Evolutionary conservation across 202 grass and related monocot genomes (phyloP), one percentile per base, ranked within the genome.

Genomic region (Cymbopogon flexuosus): DNA sequence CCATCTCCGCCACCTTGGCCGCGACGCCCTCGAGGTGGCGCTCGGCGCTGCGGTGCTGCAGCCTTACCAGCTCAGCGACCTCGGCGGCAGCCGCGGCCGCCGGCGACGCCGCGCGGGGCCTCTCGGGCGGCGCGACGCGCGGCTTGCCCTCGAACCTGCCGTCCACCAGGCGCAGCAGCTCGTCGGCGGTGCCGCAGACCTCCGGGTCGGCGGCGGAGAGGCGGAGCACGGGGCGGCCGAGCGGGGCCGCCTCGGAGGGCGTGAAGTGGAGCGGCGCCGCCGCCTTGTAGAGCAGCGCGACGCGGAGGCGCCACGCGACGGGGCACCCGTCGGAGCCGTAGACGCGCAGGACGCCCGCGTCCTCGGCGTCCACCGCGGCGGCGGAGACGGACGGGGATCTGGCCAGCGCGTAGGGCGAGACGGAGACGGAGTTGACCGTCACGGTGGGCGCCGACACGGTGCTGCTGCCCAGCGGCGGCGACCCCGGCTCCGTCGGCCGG

Each of bases 31-130:
- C 92, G 70, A 93, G 85, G 79, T 99, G 96, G 13, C 92, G 72
- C 80, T 99, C 90, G 10, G 87, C 60, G 86, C 96, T 96, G 51
- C 85, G 85, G 75, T 99, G 96, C 82, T 95, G 92, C 90, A 99
- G 81, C 23, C 87, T 82, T 64, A 89, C 79, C 56, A 84, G 71
- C 87, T 91, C 62, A 45, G 91, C 90, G 46, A 91, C 74, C 87
- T 94, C 88, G 21, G 73, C 90, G 1, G 83, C 81, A 2, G 81
- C 81, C 16, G 83, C 79, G 11, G 61, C 76, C 2, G 89, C 65
- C 14, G 85, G 62, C 16, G 83, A 86, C 3, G 65, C 34, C 37
- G 39, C 57, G 71, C 72, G 82, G n/a, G 81, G 84, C 52, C 65
- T 76, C 45, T 78, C 86, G 3, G 90, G 87, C 71, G 68, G 88